Percentiles rank a stretch among this genome's conserved stretches.
phyloP scores from a whole-genome alignment of 192 early-diverging fungal species.

The Coemansia sp. region DNA sequence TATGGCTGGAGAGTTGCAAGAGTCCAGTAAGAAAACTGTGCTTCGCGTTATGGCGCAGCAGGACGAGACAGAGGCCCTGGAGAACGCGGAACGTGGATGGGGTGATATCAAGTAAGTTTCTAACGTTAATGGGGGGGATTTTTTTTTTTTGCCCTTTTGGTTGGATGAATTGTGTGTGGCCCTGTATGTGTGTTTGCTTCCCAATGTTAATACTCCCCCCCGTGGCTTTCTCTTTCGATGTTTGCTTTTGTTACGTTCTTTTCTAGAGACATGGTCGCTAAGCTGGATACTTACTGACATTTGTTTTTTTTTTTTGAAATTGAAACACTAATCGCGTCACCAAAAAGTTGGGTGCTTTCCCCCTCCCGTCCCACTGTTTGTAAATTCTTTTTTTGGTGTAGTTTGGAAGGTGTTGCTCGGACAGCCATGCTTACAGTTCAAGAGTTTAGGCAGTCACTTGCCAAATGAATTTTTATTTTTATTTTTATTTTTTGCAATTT shows the following conservation, averaged over 20 bases:
- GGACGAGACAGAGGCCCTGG: conserved; percentile 72
- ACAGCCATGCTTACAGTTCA: conserved; percentile 50
- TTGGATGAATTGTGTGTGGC: background rate
- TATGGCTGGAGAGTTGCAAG: conserved; percentile 91
- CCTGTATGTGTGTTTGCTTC: too few relatives aligned
- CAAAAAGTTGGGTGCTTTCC: too few relatives aligned
- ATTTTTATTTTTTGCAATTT: conserved; percentile 5
- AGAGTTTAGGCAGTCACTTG: conserved; percentile 45
- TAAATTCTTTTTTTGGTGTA: conserved; percentile 14
- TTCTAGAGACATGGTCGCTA: background rate
- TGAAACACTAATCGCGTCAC: background rate
- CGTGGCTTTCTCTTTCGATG: background rate
- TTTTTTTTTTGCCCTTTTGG: background rate
- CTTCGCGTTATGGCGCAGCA: conserved; percentile 70
- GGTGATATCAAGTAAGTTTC: conserved; percentile 52
- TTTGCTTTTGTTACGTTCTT: background rate
- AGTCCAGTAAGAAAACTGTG: conserved; percentile 84
- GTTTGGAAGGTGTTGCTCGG: conserved; percentile 50
- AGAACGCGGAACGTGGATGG: conserved; percentile 68
- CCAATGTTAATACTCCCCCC: background rate
- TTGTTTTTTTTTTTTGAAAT: background rate
- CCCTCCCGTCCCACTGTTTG: too few relatives aligned
- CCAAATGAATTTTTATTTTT: conserved; percentile 23
- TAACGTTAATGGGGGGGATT: too few relatives aligned
- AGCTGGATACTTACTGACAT: background rate